A percentile compares a stretch with the other conserved stretches of the same genome.
Conservation (phyloP, 2,329 filamentous ascomycete genomes). For the Fusarium algeriense region DNA sequence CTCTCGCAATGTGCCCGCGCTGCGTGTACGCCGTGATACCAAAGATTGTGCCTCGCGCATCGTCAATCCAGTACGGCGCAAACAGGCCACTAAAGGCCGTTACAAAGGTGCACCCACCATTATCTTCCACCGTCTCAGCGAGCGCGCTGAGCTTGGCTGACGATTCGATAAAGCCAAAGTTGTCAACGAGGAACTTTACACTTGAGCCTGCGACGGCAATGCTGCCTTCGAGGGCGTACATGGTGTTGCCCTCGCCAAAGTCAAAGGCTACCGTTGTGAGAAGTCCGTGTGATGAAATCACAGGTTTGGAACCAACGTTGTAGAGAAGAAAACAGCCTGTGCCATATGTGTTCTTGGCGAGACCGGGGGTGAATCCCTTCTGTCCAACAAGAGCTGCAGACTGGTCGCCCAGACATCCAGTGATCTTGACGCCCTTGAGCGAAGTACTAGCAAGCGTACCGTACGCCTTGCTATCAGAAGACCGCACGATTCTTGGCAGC, state of each 20-base stretch:
- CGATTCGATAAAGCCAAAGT: conserved; percentile 66
- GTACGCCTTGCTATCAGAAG: conserved; percentile 76
- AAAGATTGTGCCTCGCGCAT: conserved; percentile 83
- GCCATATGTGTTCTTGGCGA: conserved; percentile 88
- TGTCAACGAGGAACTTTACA: conserved; percentile 75
- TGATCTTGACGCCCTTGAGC: conserved; percentile 76
- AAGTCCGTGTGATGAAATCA: conserved; percentile 82
- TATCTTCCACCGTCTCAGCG: conserved; percentile 70
- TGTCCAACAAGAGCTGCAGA: conserved; percentile 85
- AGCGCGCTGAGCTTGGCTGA: conserved; percentile 60
- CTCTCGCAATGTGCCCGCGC: conserved; percentile 81
- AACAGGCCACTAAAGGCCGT: conserved; percentile 86
- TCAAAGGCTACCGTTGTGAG: conserved; percentile 83
- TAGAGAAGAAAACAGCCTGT: conserved; percentile 88
- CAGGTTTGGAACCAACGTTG: conserved; percentile 83
- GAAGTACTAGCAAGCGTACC: conserved; percentile 71
- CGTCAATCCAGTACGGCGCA: conserved; percentile 88
- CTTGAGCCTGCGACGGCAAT: conserved; percentile 82
- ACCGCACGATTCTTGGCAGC: conserved; percentile 82
- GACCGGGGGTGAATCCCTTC: conserved; percentile 79
- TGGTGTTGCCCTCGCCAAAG: conserved; percentile 74
- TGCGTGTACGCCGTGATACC: conserved; percentile 83
- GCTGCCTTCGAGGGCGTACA: conserved; percentile 82
- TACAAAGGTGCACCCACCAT: conserved; percentile 81
- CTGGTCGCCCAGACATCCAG: conserved; percentile 84